Base-by-base conservation (phyloP, 257 asterid genomes). In the Lavandula angustifolia region DNA sequence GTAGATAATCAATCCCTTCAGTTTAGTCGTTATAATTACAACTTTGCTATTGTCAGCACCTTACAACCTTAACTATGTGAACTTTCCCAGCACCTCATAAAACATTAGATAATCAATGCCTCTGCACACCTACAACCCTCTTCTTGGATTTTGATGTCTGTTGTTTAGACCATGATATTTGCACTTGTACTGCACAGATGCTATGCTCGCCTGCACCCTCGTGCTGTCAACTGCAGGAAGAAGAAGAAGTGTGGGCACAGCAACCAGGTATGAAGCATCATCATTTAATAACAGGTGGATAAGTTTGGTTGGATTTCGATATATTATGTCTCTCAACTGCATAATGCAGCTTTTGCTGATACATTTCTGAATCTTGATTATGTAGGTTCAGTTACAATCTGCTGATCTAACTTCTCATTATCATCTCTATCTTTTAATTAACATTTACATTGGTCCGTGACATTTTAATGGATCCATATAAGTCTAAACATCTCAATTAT, bases 161-260 rank as follows among this genome's bases (percentile, higher is more conserved):
- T 65, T 35, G 60, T 18, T 35, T 11, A 11, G 27, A 41, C 2
- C 13, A 2, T 62, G 41, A 62, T 62, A 18, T 6, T 13, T 18
- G 18, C 11, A 18, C 68, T 43, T 66, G 31, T n/a, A 34, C 41
- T 62, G 32, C n/a, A n/a, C 75, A 73, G 82, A 60, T 77, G 82
- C 29, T 77, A 77, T 67, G 82, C 82, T 13, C 79, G 82, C 37
- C 12, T 77, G 75, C 76, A 75, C 76, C 76, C 78, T 6, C 80
- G 83, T 33, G 83, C 84, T 5, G 81, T 75, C 66, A 75, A 75
- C 74, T 79, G 84, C 76, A 71, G 84, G n/a, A n/a, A n/a, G 84
- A 79, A 78, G 67, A 78, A 79, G 74, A 79, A 79, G 43, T 79
- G 84, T 59, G 84, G 84, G 7, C 81, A 79, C 61, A 79, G 84